These are phyloP conservation scores for Setaria italica DNA, from an alignment of 202 grass and related monocot genomes.

Conservation along the genomic window DNA sequence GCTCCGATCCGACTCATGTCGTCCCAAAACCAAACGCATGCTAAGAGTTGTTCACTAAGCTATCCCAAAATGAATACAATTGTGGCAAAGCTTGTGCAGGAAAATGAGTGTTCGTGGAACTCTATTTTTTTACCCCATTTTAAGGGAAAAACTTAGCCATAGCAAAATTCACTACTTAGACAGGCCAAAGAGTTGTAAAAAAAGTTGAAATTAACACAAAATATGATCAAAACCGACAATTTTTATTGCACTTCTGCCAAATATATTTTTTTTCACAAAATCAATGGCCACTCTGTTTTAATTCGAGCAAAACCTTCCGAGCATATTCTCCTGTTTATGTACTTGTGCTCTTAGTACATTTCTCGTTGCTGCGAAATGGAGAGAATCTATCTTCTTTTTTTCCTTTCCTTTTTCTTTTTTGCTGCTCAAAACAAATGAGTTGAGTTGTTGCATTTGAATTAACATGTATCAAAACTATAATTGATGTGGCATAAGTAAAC, in stretches of 20 bases:
- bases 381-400: not conserved
- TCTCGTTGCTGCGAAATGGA: not conserved
- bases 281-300: not conserved
- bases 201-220: not conserved
- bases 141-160: not conserved
- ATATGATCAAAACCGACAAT: not conserved
- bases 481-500: not conserved
- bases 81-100: not conserved
- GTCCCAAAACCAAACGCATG: no score
- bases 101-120: not conserved
- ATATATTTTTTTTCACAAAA: not conserved
- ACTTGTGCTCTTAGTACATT: conserved; percentile 1
- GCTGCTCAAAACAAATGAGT: not conserved
- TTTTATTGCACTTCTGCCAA: not conserved
- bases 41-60: no score
- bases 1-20: no score
- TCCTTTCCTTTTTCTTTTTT: not conserved
- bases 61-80: not conserved
- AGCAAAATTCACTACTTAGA: not conserved
- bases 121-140: not conserved
- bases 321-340: not conserved
- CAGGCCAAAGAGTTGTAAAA: not conserved
- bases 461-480: not conserved
- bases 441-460: not conserved
- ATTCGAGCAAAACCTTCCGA: not conserved